Evolutionary conservation across 202 grass and related monocot genomes (phyloP), one percentile per base, ranked within the genome.

Genomic region (Cymbopogon flexuosus): DNA sequence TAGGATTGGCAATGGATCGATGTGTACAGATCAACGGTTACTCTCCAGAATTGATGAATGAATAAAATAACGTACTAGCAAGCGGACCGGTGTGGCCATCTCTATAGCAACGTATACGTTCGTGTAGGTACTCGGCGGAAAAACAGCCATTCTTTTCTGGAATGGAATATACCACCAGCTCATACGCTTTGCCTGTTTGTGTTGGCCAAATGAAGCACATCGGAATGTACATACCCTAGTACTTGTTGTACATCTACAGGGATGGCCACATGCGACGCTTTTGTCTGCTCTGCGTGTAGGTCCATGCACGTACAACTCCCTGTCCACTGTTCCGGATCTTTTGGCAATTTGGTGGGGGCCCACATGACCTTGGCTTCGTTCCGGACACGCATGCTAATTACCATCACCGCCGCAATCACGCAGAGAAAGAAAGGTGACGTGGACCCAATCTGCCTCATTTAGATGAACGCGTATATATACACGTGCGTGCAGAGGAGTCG

Each of bases 191-290:
- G 58, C 15, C 14, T 51, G 46, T 6, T 51, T 13, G 46, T 51
- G 46, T 51, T 51, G 46, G 5, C 23, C 40, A 77, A 47, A 59
- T 33, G 63, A 31, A 64, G 59, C 24, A 12, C 40, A 31, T 8
- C 5, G 75, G 75, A 47, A 77, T 77, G 64, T 77, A 21, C 75
- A 2, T 14, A n/a, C n/a, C n/a, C n/a, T n/a, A n/a, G n/a, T 42
- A 16, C 1, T 3, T 31, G 3, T 8, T 5, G 14, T 5, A 13
- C 1, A 8, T 29, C 24, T 24, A 2, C 16, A 42, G 64, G 5
- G 73, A 62, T 29, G 56, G 56, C 8, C 34, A 24, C 34, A 21
- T 54, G 70, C 31, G 19, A 8, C 4, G 10, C 5, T 52, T 52
- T 41, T 68, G 71, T 39, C 72, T 11, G 42, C 7, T 47, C 68